Evolutionary conservation across 1,284 basidiomycete genomes (phyloP).

Genomic region (Sparassis latifolia): DNA sequence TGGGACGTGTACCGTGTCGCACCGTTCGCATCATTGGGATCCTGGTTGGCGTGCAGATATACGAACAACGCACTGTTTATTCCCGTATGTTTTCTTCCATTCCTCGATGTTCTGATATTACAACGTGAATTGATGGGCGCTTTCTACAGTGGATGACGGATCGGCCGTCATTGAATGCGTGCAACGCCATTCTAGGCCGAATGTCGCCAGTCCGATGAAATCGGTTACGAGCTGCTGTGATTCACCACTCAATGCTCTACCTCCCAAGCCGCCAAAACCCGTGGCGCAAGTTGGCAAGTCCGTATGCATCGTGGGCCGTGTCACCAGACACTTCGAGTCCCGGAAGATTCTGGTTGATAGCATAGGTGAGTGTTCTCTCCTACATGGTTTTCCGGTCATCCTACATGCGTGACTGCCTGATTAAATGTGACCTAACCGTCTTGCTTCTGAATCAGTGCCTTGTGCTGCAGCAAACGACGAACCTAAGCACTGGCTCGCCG

Average conservation of each 20-base stretch:
- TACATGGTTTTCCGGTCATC: background rate
- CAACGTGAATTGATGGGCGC: background rate
- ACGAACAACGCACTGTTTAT: conserved; percentile 56
- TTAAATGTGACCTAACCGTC: background rate
- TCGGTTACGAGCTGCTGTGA: background rate
- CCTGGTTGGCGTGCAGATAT: conserved; percentile 53
- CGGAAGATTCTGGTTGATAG: conserved; percentile 41
- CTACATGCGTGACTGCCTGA: background rate
- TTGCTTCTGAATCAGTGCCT: conserved; percentile 24
- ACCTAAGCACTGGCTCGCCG: conserved; percentile 48
- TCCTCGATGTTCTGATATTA: background rate
- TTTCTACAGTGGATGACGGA: conserved; percentile 60
- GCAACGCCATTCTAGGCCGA: conserved; percentile 28
- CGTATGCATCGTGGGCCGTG: conserved; percentile 44
- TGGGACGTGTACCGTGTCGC: conserved; percentile 66
- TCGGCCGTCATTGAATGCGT: conserved; percentile 63
- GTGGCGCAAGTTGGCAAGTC: conserved; percentile 41
- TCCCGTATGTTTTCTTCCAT: conserved; percentile 32
- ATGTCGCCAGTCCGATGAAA: background rate
- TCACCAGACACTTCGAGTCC: conserved; percentile 35
- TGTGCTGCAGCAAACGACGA: conserved; percentile 54
- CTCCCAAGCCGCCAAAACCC: conserved; percentile 27
- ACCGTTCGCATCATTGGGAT: conserved; percentile 53
- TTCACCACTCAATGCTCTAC: conserved; percentile 8
- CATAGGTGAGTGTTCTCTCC: conserved; percentile 20